phyloP scores from a whole-genome alignment of 139 green algal species.

The Chlorella sp. region DNA sequence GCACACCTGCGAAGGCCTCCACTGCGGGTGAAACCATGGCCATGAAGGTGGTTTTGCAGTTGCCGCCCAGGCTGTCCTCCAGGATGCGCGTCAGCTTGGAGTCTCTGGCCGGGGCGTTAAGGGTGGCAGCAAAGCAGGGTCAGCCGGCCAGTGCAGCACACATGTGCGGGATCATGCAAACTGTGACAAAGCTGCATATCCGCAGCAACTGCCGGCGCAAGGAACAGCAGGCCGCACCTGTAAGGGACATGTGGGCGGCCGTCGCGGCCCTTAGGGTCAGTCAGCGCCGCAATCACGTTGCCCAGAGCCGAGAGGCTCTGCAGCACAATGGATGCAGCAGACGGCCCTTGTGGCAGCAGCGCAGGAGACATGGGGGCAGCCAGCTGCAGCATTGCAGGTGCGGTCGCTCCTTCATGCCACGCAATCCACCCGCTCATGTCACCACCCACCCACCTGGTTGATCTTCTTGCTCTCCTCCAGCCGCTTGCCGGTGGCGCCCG shows the following conservation, averaged over 20 bases:
- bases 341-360: too few species aligned
- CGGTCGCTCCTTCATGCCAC: too few species aligned
- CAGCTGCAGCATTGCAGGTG: too few species aligned
- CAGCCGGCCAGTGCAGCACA: too few species aligned
- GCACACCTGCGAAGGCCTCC: slow-evolving; percentile 73
- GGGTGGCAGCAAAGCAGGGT: too few species aligned
- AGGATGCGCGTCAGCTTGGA: slow-evolving; percentile 97
- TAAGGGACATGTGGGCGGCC: slow-evolving; percentile 90
- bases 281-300: slow-evolving; percentile 98
- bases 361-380: too few species aligned
- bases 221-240: slow-evolving; percentile 48
- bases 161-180: too few species aligned
- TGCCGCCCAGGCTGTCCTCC: slow-evolving; percentile 94
- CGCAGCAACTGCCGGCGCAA: too few species aligned
- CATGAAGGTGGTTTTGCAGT: slow-evolving; percentile 96
- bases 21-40: slow-evolving; percentile 87
- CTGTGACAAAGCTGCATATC: too few species aligned
- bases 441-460: slow-evolving; percentile 64
- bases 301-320: slow-evolving; percentile 89
- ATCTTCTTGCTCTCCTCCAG: slow-evolving; percentile 99
- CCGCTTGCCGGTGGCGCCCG: slow-evolving; percentile 85
- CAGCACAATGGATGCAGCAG: too few species aligned
- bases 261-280: slow-evolving; percentile 64
- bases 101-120: slow-evolving; percentile 54
- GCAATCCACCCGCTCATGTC: too few species aligned